Evolutionary conservation across 352 stramenopile genomes (phyloP).

Genomic region (Plasmopara halstedii): DNA sequence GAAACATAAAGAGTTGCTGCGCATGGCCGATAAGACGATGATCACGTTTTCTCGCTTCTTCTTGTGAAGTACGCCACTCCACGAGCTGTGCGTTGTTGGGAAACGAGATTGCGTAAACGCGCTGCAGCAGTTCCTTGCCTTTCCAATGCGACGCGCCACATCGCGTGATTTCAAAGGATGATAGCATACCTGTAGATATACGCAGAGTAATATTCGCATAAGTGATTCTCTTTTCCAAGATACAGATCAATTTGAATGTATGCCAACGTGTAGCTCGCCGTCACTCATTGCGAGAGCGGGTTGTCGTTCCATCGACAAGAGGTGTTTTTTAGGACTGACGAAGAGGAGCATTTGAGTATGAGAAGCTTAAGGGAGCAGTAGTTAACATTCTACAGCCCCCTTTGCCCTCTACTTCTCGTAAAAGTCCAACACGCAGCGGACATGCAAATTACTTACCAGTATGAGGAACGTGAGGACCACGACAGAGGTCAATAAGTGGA

Average conservation of each 20-base stretch:
- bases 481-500: slow-evolving; percentile 96
- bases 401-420: slow-evolving; percentile 87
- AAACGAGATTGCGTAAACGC: slow-evolving; percentile 97
- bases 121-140: slow-evolving; percentile 88
- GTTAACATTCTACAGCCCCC: slow-evolving; percentile 45
- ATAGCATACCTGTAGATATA: slow-evolving; percentile 53
- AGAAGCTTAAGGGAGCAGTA: slow-evolving; percentile 10
- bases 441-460: slow-evolving; percentile 61
- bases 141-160: slow-evolving; percentile 92
- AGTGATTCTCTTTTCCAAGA: neutral
- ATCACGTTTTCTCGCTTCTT: slow-evolving; percentile 95
- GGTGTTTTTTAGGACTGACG: slow-evolving; percentile 45
- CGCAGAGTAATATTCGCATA: neutral
- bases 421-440: slow-evolving; percentile 22
- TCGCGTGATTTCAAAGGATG: slow-evolving; percentile 93
- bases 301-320: slow-evolving; percentile 57
- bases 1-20: slow-evolving; percentile 96
- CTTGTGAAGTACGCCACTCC: slow-evolving; percentile 82
- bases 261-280: slow-evolving; percentile 76
- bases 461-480: slow-evolving; percentile 92
- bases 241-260: slow-evolving; percentile 41
- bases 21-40: slow-evolving; percentile 91
- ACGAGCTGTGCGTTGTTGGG: slow-evolving; percentile 85
- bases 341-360: slow-evolving; percentile 5
- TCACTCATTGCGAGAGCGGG: slow-evolving; percentile 63